Percentiles rank a stretch among this genome's conserved stretches.
Evolutionary conservation across 2,329 filamentous ascomycete species (phyloP).

Genomic region (Meredithiella fracta): DNA sequence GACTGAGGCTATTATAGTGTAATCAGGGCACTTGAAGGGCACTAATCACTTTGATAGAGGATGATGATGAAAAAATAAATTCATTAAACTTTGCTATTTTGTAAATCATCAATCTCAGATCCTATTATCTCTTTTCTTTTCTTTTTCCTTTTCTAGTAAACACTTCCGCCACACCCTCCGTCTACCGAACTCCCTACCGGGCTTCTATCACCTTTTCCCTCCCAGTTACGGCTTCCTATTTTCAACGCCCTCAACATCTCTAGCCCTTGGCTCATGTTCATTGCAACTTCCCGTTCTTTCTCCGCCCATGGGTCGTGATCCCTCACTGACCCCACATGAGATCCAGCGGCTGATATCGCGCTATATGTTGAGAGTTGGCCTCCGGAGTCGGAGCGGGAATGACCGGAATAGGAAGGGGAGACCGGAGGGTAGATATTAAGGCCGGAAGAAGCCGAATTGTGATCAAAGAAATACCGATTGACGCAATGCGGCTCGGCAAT

Average conservation of each 20-base stretch:
- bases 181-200: background rate
- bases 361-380: conserved; percentile 23
- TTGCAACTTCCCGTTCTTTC: conserved; percentile 7
- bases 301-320: background rate
- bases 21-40: too few relatives aligned
- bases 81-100: too few relatives aligned
- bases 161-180: background rate
- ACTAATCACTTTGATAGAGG: too few relatives aligned
- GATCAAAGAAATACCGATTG: conserved; percentile 26
- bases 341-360: conserved; percentile 15
- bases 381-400: conserved; percentile 22
- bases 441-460: background rate
- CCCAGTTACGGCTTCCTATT: conserved; percentile 1
- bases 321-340: background rate
- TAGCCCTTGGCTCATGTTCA: background rate
- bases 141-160: too few relatives aligned
- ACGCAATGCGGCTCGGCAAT: conserved; percentile 37
- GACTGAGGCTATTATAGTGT: background rate
- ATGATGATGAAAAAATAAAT: too few relatives aligned
- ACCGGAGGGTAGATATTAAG: background rate
- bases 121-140: too few relatives aligned
- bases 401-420: conserved; percentile 5
- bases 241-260: conserved; percentile 10
- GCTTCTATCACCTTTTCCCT: background rate
- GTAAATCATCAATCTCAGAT: too few relatives aligned